Percentiles rank a stretch among this genome's conserved stretches.
Conservation (phyloP, 257 asterid genomes). For the Linaria vulgaris region DNA sequence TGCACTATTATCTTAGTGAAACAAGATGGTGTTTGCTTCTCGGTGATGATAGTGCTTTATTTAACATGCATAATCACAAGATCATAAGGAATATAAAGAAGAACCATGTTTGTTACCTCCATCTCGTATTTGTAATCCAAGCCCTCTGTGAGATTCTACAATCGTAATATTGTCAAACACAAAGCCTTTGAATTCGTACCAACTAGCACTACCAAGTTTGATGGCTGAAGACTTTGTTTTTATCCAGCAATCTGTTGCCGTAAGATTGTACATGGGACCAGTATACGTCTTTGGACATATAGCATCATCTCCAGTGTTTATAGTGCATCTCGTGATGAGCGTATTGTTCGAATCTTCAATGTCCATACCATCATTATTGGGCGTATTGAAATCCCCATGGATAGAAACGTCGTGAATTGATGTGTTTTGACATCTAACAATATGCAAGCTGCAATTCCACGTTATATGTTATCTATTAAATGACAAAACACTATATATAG, state of each 20-base stretch:
- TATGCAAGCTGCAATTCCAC: constrained; percentile 63
- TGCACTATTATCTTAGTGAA: no score
- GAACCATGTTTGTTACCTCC: constrained; percentile 56
- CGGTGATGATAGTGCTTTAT: no score
- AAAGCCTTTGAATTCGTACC: constrained; percentile 52
- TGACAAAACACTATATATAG: no score
- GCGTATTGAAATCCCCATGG: constrained; percentile 78
- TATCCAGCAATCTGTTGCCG: constrained; percentile 81
- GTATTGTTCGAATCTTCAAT: constrained; percentile 90
- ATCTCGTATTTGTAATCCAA: constrained; percentile 84
- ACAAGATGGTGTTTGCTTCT: no score
- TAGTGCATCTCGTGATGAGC: constrained; percentile 62
- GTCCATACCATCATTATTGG: constrained; percentile 93
- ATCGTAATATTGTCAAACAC: constrained; percentile 77
- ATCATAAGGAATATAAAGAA: constrained; percentile 1
- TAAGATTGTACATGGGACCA: constrained; percentile 64
- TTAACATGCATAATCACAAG: background rate
- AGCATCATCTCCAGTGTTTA: constrained; percentile 96
- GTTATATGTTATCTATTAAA: background rate
- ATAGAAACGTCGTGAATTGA: constrained; percentile 63
- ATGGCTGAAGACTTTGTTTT: constrained; percentile 86
- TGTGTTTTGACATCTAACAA: constrained; percentile 69
- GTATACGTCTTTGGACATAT: constrained; percentile 84
- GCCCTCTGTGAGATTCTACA: constrained; percentile 81
- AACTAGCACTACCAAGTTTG: constrained; percentile 93